Base-by-base conservation (phyloP, 1,139 yeast species). In the Candida anutae region DNA sequence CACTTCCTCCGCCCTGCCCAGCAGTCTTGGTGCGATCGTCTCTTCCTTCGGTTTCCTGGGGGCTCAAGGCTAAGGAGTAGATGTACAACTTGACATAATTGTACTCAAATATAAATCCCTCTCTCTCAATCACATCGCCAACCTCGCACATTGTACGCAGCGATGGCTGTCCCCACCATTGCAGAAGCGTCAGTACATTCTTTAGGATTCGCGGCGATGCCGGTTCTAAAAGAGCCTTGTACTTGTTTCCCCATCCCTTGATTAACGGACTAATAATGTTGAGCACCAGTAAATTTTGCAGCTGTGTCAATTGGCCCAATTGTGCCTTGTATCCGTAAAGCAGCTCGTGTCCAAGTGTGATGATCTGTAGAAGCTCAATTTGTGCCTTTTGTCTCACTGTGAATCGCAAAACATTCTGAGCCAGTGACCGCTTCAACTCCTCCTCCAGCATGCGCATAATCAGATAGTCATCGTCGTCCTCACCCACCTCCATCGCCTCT, bases 11-110 rank as follows among this genome's bases (percentile, higher is more conserved):
- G n/a, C n/a, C n/a, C n/a, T n/a, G n/a, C n/a, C n/a, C n/a, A n/a
- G n/a, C n/a, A n/a, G n/a, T n/a, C n/a, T n/a, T n/a, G n/a, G n/a
- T n/a, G n/a, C n/a, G n/a, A n/a, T n/a, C 20, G 8, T 17, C 20
- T 17, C 20, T 37, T 36, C 42, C 33, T 39, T 46, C 39, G 27
- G 46, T 23, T 32, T 38, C 33, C 31, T 38, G 33, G 38, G 69
- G 73, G 42, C 71, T 70, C 21, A 88, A 59, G 0, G 95, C 94
- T 31, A 87, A 57, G 1, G 95, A 84, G 50, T 77, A 87, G 22
- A 85, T 76, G 50, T 85, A 88, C 21, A 88, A 55, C 38, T 83
- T 80, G 11, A 93, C 78, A 50, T 88, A 88, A 48, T 83, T 77
- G 53, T 70, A 87, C 45, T 87, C 96, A 48, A 87, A 76, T 22